phyloP scores from a whole-genome alignment of 192 early-diverging fungal genomes.

The Coemansia sp. region DNA sequence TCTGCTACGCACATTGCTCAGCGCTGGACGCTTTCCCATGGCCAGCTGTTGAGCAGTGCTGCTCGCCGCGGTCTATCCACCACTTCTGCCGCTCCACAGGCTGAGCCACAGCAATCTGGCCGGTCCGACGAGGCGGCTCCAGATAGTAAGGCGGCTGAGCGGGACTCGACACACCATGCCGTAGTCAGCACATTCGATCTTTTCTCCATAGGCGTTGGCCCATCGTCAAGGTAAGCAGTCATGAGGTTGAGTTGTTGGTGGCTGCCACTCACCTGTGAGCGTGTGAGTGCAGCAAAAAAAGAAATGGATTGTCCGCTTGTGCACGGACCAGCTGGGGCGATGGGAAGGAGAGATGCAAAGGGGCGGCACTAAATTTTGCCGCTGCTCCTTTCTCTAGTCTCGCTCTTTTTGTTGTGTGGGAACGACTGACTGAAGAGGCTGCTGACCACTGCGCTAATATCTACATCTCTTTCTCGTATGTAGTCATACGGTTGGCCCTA shows the following conservation, averaged over 20 bases:
- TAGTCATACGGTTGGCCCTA: slow-evolving; percentile 93
- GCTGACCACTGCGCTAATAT: background rate
- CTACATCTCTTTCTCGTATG: slow-evolving; percentile 10
- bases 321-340: slow-evolving; percentile 33
- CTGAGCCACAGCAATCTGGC: slow-evolving; percentile 37
- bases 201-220: slow-evolving; percentile 95
- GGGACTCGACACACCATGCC: slow-evolving; percentile 67
- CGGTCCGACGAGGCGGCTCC: slow-evolving; percentile 19
- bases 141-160: slow-evolving; percentile 26
- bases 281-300: background rate
- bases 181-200: slow-evolving; percentile 94
- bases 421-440: slow-evolving; percentile 5
- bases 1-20: background rate
- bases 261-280: slow-evolving; percentile 11
- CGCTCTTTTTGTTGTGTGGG: slow-evolving; percentile 5
- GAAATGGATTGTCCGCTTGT: slow-evolving; percentile 12
- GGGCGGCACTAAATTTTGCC: slow-evolving; percentile 1
- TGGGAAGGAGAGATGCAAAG: background rate
- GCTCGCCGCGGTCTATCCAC: slow-evolving; percentile 31
- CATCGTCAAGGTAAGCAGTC: slow-evolving; percentile 69
- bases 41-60: background rate
- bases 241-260: slow-evolving; percentile 29
- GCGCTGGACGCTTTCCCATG: background rate
- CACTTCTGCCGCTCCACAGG: slow-evolving; percentile 31
- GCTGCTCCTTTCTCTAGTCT: background rate